Conservation (phyloP, 192 early-diverging fungal genomes). For the Lunasporangiospora selenospora region DNA sequence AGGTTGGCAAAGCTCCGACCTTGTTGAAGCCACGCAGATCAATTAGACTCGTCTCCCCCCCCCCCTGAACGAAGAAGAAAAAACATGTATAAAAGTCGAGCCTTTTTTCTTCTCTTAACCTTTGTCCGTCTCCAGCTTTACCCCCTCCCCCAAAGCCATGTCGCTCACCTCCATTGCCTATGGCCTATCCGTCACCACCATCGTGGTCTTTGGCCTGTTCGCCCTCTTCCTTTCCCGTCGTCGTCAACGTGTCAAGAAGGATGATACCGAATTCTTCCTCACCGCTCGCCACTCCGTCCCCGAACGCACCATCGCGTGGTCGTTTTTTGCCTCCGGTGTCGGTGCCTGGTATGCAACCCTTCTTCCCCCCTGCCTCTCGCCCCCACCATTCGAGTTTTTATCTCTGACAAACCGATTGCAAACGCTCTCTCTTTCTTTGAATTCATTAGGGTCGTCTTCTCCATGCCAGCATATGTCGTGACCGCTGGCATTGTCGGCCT, state of each 20-base stretch:
- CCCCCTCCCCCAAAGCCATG: slow-evolving; percentile 10
- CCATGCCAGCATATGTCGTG: slow-evolving; percentile 68
- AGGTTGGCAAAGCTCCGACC: too few species aligned
- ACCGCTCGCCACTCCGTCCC: slow-evolving; percentile 45
- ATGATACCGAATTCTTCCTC: slow-evolving; percentile 51
- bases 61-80: too few species aligned
- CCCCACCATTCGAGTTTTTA: too few species aligned
- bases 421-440: neutral
- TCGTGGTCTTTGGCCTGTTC: slow-evolving; percentile 35
- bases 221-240: slow-evolving; percentile 37
- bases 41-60: too few species aligned
- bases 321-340: slow-evolving; percentile 36
- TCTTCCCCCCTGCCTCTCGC: neutral
- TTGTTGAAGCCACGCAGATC: too few species aligned
- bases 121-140: neutral
- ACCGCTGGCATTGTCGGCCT: slow-evolving; percentile 71
- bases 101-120: neutral
- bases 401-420: neutral
- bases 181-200: slow-evolving; percentile 28
- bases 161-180: slow-evolving; percentile 35
- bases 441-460: slow-evolving; percentile 62
- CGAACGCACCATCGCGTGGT: slow-evolving; percentile 41
- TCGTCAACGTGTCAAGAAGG: slow-evolving; percentile 32
- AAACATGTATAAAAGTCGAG: too few species aligned
- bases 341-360: slow-evolving; percentile 30